Evolutionary conservation across 306 rosid species (phyloP).

Genomic region (Fragaria vesca): DNA sequence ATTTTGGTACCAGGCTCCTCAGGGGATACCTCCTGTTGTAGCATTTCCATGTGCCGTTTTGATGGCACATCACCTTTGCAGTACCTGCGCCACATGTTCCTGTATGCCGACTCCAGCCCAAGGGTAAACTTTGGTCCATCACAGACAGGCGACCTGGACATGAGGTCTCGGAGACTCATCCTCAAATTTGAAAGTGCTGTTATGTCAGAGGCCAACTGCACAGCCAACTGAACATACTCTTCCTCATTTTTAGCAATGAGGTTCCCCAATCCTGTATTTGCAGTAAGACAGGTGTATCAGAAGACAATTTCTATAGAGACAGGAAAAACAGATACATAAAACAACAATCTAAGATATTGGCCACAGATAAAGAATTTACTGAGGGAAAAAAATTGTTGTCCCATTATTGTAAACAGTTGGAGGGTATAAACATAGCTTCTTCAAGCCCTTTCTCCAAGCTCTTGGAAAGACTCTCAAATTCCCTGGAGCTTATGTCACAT

Average conservation of each 20-base stretch:
- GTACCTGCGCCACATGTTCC: conserved; percentile 84
- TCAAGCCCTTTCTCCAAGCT: neutral
- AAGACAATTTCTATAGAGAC: neutral
- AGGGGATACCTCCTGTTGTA: conserved; percentile 35
- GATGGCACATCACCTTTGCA: conserved; percentile 94
- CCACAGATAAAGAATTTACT: neutral
- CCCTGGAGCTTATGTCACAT: neutral
- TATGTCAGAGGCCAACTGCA: conserved; percentile 83
- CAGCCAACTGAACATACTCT: conserved; percentile 78
- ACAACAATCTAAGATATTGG: neutral
- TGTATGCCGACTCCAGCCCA: conserved; percentile 67
- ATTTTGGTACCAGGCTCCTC: conserved; percentile 32
- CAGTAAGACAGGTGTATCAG: neutral
- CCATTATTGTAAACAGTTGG: neutral
- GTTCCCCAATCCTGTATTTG: conserved; percentile 58
- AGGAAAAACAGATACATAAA: neutral
- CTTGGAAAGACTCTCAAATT: neutral
- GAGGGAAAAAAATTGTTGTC: neutral
- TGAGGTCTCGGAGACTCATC: conserved; percentile 75
- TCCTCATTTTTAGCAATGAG: conserved; percentile 81
- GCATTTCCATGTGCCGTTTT: conserved; percentile 50
- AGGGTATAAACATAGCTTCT: neutral
- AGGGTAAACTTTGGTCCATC: conserved; percentile 65
- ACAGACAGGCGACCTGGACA: conserved; percentile 84
- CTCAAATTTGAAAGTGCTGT: conserved; percentile 71